Conservation (phyloP, 805 yeast genomes). For the Kodamaea hsintzibuensis region DNA sequence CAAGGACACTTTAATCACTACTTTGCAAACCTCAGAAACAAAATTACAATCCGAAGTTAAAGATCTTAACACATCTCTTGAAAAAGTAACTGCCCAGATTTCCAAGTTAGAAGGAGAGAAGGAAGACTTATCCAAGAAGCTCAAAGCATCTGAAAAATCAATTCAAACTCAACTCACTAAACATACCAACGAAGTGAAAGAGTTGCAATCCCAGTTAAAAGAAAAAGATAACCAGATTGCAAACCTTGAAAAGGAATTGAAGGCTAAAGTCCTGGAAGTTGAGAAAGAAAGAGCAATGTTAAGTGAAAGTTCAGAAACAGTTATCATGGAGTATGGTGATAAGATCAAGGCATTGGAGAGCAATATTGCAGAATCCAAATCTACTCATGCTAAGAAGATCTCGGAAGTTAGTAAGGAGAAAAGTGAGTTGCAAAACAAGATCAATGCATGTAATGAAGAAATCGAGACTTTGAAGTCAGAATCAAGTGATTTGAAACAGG, state of each 20-base stretch:
- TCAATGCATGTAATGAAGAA: constrained; percentile 10
- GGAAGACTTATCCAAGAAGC: constrained; percentile 3
- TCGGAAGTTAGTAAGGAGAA: constrained; percentile 9
- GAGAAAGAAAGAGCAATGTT: constrained; percentile 52
- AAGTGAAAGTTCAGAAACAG: constrained; percentile 50
- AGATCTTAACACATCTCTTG: neutral
- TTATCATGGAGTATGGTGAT: constrained; percentile 49
- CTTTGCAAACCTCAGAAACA: neutral
- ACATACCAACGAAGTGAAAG: constrained; percentile 19
- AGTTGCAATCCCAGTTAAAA: constrained; percentile 16
- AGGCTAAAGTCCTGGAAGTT: constrained; percentile 42
- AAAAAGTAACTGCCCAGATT: neutral
- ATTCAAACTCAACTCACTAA: constrained; percentile 16
- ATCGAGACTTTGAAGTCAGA: constrained; percentile 16
- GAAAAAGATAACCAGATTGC: constrained; percentile 29
- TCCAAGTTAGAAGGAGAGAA: neutral
- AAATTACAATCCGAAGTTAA: neutral
- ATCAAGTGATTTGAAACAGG: constrained; percentile 3
- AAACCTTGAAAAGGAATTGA: constrained; percentile 33
- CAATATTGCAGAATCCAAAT: constrained; percentile 17
- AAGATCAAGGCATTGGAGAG: constrained; percentile 47
- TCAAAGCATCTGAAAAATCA: constrained; percentile 11
- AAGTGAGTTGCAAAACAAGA: constrained; percentile 7
- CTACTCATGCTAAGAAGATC: constrained; percentile 13
- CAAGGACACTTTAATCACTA: neutral